Base-by-base conservation (phyloP, 805 yeast genomes). In the Clavispora carvajalis region DNA sequence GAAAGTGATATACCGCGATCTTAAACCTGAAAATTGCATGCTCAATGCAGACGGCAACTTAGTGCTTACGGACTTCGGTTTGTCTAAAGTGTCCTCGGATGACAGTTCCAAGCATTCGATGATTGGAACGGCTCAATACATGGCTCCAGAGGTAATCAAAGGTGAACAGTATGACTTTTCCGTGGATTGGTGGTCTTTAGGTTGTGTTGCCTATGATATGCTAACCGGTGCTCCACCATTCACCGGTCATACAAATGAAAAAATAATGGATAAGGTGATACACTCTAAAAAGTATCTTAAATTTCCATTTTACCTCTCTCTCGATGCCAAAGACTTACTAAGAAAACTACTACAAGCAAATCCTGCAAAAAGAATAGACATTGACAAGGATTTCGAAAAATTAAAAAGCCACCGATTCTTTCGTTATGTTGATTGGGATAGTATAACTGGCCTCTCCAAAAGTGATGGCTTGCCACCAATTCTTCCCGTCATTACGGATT, bases 111-210 rank as follows among this genome's bases (percentile, higher is more conserved):
- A 45, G 80, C 55, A 74, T 64, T 76, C 85, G 10, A 61, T 84
- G 48, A 76, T 80, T 38, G 93, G 93, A 1, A 84, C 93, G 0
- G 86, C 89, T 0, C 88, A 84, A 55, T 84, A 84, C 52, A 84
- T 88, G 80, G 96, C 96, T 0, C 96, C 96, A 2, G 96, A 88
- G 58, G 82, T 89, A 23, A 66, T 88, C 21, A 77, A 74, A 43
- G 95, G 95, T 17, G 75, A 80, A 50, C 77, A 79, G 13, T 89
- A 88, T 59, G 88, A 83, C 51, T 82, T 77, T 39, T 73, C 79
- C 23, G 93, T 89, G 36, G 96, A 88, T 59, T 88, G 95, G 90
- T 88, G 95, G 88, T 86, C 95, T 0, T 63, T 88, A 22, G 96
- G 96, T 0, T 84, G 95, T 36, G 82, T 88, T 9, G 68, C 82